Base-by-base conservation (phyloP, 2,329 filamentous ascomycete species). In the Drechslerella dactyloides region DNA sequence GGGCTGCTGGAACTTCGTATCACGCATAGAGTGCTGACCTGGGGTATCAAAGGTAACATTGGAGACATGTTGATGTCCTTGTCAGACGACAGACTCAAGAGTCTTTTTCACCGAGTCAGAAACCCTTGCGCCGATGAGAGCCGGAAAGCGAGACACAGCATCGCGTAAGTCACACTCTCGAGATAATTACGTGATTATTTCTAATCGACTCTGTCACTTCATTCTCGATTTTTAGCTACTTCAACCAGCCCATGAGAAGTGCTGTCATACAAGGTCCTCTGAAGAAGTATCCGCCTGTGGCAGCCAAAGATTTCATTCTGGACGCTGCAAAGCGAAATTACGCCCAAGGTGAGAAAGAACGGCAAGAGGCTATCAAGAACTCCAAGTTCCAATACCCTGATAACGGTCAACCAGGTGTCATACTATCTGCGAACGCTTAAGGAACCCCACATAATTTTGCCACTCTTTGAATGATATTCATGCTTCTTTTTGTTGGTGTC, bases 41-140 rank as follows among this genome's bases (percentile, higher is more conserved):
- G 21, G 33, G 44, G n/a, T 23, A 30, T 6, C 17, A 50, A 35
- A 72, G 68, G 68, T 24, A 77, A 76, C 53, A 80, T 79, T 70
- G 87, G 87, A 2, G 86, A 89, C 76, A 79, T 89, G 61, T 80
- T 89, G 15, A 88, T 89, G 87, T 84, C 81, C 46, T 88, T 86
- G 86, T 85, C 83, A 27, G 86, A 89, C 76, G 87, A 89, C 77
- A 82, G 86, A 19, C 88, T 89, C 80, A 89, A 88, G 79, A 86
- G 83, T 44, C 87, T 86, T 0, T 85, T 87, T 59, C 87, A 89
- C 78, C 82, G 86, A 2, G 86, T 89, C 66, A 81, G 79, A 27
- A 84, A 87, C 74, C 80, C 80, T 0, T 81, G 80, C 1, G 81
- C 83, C 51, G 76, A 76, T 6, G 82, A 84, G 75, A 86, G 83